These are phyloP conservation scores for Chalciporus sp. DNA, from an alignment of 1,284 basidiomycete species.

Conservation along the genomic window DNA sequence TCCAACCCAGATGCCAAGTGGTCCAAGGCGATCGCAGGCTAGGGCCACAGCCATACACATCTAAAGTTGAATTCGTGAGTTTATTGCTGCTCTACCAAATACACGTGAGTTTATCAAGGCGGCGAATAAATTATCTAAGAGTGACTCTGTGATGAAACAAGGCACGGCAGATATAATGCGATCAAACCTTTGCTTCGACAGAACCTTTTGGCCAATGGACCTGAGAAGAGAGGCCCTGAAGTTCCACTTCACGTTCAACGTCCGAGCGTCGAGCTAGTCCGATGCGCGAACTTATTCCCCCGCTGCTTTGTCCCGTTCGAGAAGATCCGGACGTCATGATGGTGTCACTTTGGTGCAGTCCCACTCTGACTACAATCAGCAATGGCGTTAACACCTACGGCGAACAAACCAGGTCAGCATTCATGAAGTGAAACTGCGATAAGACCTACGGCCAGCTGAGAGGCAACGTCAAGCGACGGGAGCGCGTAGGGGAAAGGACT, in stretches of 20 bases:
- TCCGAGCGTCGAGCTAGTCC: not conserved
- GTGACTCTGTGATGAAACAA: not conserved
- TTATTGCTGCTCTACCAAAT: not conserved
- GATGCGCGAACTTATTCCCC: not conserved
- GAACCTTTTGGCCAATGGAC: not conserved
- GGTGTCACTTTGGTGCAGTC: slow-evolving; percentile 7
- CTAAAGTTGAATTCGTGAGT: not conserved
- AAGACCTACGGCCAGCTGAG: slow-evolving; percentile 18
- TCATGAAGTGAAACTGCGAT: not conserved
- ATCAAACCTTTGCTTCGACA: slow-evolving; percentile 5
- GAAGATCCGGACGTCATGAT: not conserved
- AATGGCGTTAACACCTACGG: slow-evolving; percentile 17
- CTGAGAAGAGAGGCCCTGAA: not conserved
- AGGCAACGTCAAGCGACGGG: slow-evolving; percentile 18
- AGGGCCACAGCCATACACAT: too few relatives aligned
- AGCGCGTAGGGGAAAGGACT: slow-evolving; percentile 17
- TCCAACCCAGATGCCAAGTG: too few relatives aligned
- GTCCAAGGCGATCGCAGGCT: too few relatives aligned
- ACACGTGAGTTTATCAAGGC: not conserved
- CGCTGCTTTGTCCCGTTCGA: not conserved
- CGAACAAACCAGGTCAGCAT: not conserved
- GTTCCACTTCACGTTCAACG: slow-evolving; percentile 4
- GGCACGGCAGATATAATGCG: not conserved
- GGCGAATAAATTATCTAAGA: not conserved
- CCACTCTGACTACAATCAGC: slow-evolving; percentile 18